Evolutionary conservation across 306 rosid species (phyloP).

Genomic region (Fagus crenata): DNA sequence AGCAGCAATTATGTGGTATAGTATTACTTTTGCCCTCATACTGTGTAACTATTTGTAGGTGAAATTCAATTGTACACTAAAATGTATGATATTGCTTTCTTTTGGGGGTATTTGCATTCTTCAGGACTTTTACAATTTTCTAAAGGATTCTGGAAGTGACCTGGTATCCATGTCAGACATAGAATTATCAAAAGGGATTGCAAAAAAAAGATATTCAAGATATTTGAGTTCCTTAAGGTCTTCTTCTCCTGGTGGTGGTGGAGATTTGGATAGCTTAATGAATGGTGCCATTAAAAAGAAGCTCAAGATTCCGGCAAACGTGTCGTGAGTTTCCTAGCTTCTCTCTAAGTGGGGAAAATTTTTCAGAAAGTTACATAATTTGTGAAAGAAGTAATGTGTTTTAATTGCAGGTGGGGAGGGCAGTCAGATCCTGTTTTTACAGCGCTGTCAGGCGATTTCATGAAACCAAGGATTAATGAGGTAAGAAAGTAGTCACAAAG

Average conservation of each 20-base stretch:
- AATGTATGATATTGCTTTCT: conserved; percentile 2
- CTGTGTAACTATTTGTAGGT: background rate
- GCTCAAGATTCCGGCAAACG: conserved; percentile 65
- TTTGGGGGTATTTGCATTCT: background rate
- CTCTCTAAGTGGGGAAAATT: background rate
- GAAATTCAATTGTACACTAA: background rate
- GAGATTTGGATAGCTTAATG: conserved; percentile 46
- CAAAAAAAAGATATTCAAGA: conserved; percentile 46
- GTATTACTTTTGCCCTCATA: conserved; percentile 4
- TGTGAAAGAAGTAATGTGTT: conserved; percentile 2
- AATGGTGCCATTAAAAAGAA: conserved; percentile 73
- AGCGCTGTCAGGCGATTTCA: conserved; percentile 57
- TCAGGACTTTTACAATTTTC: conserved; percentile 78
- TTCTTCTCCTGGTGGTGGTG: conserved; percentile 44
- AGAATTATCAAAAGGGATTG: conserved; percentile 26
- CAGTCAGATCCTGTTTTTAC: conserved; percentile 46
- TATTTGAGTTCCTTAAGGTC: conserved; percentile 51
- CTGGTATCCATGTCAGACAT: conserved; percentile 32
- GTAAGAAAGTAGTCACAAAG: conserved; percentile 33
- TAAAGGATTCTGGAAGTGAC: conserved; percentile 50
- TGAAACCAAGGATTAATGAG: conserved; percentile 88
- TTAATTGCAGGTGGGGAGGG: conserved; percentile 67
- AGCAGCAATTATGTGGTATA: conserved; percentile 69
- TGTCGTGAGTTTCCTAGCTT: conserved; percentile 48
- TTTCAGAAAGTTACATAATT: background rate